Evolutionary conservation across 1,139 yeast genomes (phyloP).

Genomic region (Arxiozyma bovina): DNA sequence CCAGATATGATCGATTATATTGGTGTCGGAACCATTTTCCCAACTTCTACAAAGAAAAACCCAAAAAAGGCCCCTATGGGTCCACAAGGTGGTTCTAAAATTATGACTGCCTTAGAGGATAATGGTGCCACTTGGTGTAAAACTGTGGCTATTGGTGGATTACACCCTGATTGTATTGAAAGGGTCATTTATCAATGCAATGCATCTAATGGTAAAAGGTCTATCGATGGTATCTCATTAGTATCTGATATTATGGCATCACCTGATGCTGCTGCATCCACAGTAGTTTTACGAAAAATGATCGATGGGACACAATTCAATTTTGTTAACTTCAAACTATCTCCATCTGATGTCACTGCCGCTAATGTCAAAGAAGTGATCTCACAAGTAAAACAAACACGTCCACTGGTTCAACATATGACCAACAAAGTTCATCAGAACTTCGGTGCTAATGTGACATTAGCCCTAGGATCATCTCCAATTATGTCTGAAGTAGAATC

Average conservation of each 20-base stretch:
- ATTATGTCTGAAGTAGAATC: conserved; percentile 75
- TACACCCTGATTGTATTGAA: conserved; percentile 56
- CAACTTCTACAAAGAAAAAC: conserved; percentile 66
- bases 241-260: conserved; percentile 82
- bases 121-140: conserved; percentile 36
- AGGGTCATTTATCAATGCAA: conserved; percentile 42
- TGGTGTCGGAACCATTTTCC: conserved; percentile 78
- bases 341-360: conserved; percentile 5
- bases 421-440: conserved; percentile 87
- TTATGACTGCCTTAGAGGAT: conserved; percentile 43
- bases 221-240: conserved; percentile 71
- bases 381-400: conserved; percentile 12
- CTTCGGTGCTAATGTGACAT: conserved; percentile 80
- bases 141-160: conserved; percentile 82
- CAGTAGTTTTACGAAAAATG: conserved; percentile 31
- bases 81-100: conserved; percentile 51
- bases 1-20: conserved; percentile 60
- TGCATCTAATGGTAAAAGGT: conserved; percentile 40
- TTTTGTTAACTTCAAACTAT: conserved; percentile 1
- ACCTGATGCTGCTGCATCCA: conserved; percentile 47
- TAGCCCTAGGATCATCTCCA: conserved; percentile 83
- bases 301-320: conserved; percentile 3
- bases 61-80: conserved; percentile 49
- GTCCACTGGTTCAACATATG: conserved; percentile 76
- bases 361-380: conserved; percentile 12